Base-by-base conservation (phyloP, 2,329 filamentous ascomycete species). In the Neofusicoccum laricinum region DNA sequence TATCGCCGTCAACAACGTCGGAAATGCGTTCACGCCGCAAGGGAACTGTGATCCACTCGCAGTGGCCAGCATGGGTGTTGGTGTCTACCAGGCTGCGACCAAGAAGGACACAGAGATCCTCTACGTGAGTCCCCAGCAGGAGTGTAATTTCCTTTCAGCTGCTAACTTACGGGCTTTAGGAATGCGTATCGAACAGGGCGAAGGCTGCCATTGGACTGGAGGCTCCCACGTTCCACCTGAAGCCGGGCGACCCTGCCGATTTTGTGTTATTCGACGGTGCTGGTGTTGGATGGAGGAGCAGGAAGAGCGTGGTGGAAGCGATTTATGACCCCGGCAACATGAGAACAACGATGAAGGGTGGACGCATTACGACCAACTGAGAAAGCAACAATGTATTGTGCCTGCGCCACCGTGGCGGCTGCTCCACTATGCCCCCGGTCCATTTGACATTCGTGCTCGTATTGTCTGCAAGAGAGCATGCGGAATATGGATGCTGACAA, bases 21-120 rank as follows among this genome's bases (percentile, higher is more conserved):
- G 89, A 17, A 92, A 92, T 71, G 88, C 89, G 0, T 91, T 92
- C 69, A 91, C 89, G 6, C 89, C 89, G 0, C 85, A 88, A 70
- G 89, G 89, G 0, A 86, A 80, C 17, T 87, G 84, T 43, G 89
- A 91, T 75, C 89, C 89, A 1, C 72, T 92, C 55, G 79, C 80
- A 45, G 76, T 90, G 48, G 88, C 88, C 19, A 86, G 83, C 67
- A 76, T 88, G 61, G 85, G 86, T 1, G 86, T 90, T 0, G 88
- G 87, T 0, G 71, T 91, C 3, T 91, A 91, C 70, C 88, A 91
- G 66, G 84, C 85, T 1, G 88, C 88, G 0, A 89, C 86, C 1
- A 81, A 81, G 65, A 71, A 75, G 15, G 87, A 89, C 70, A 84
- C 86, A 0, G 80, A 84, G 66, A 66, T 87, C 3, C 74, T 92